phyloP scores from a whole-genome alignment of 164 flowering plant species.

The Magnolia officinalis region DNA sequence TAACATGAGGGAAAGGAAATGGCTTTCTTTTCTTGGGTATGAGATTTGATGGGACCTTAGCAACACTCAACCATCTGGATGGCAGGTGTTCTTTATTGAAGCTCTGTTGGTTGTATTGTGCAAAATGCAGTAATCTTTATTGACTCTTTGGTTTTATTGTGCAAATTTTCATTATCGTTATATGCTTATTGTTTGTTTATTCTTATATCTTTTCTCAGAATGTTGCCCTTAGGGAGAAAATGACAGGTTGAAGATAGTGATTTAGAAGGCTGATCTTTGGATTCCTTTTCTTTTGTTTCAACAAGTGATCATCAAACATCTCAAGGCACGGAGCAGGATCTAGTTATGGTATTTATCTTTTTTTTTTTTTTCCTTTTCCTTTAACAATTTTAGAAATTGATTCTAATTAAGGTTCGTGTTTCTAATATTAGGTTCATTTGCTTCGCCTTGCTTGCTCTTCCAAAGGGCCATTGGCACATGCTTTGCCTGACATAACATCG shows the following conservation, averaged over 20 bases:
- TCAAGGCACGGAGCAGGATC: slow-evolving; percentile 48
- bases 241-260: slow-evolving; percentile 31
- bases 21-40: too few species aligned
- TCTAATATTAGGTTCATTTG: slow-evolving; percentile 65
- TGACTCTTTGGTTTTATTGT: neutral
- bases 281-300: slow-evolving; percentile 35
- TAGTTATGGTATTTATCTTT: slow-evolving; percentile 58
- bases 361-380: neutral
- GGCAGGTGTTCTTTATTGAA: neutral
- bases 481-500: slow-evolving; percentile 60
- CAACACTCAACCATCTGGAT: too few species aligned
- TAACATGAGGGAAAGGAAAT: too few species aligned
- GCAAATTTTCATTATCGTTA: neutral
- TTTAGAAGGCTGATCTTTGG: slow-evolving; percentile 31
- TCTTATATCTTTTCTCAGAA: slow-evolving; percentile 30
- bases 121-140: neutral
- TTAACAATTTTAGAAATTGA: neutral
- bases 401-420: neutral
- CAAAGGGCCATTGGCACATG: slow-evolving; percentile 58
- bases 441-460: slow-evolving; percentile 92
- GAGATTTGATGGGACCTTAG: too few species aligned
- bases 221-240: slow-evolving; percentile 13
- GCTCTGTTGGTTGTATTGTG: neutral
- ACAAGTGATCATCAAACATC: slow-evolving; percentile 35
- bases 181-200: neutral